These are phyloP conservation scores for Zygnema cylindricum DNA, from an alignment of 139 green algal species.

Conservation along the genomic window DNA sequence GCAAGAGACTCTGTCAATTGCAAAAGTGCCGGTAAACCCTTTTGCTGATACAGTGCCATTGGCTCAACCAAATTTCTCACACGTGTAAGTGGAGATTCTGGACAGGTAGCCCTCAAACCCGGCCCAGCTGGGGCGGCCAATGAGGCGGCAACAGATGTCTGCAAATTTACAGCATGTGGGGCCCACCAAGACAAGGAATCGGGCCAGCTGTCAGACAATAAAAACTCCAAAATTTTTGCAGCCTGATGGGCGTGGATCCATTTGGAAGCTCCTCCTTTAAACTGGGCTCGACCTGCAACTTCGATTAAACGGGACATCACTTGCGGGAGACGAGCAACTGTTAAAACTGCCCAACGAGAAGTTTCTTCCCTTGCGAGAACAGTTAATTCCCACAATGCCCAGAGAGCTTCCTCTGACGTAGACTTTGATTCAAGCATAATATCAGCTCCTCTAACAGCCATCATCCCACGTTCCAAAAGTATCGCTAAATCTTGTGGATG, in stretches of 20 bases:
- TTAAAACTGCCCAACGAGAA: neutral
- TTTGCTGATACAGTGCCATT: neutral
- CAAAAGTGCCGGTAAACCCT: neutral
- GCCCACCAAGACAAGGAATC: neutral
- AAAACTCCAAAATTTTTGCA: neutral
- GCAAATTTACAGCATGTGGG: neutral
- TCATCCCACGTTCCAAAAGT: neutral
- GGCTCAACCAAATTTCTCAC: neutral
- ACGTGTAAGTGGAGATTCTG: neutral
- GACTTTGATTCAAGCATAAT: neutral
- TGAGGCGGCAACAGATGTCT: neutral
- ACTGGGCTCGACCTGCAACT: no score
- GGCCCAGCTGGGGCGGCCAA: neutral
- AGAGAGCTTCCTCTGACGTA: neutral
- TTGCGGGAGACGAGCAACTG: neutral
- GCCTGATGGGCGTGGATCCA: neutral
- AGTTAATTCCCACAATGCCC: neutral
- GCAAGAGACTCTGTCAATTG: neutral
- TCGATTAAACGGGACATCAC: neutral
- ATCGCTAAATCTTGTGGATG: neutral
- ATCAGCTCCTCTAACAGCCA: neutral
- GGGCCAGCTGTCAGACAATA: neutral
- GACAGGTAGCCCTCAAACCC: neutral
- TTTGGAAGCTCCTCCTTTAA: neutral
- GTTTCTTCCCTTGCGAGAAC: neutral